These are phyloP conservation scores for Leishmania tropica DNA, from an alignment of 208 protist genomes.

Conservation along the genomic window DNA sequence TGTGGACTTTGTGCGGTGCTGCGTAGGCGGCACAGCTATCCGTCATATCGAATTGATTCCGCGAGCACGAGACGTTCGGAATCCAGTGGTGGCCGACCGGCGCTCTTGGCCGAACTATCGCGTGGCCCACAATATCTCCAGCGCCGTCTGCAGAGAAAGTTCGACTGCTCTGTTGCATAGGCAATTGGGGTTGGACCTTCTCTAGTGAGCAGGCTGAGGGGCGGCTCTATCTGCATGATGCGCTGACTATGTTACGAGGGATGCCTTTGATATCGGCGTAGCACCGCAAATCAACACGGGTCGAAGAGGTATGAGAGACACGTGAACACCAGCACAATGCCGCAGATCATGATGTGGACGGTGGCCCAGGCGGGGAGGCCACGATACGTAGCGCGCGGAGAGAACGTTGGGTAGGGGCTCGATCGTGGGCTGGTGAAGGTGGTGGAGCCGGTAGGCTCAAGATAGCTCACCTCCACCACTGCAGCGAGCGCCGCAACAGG, in stretches of 20 bases:
- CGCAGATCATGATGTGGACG: background rate
- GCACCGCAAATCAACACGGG: background rate
- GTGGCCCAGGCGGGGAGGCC: background rate
- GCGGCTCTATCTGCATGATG: background rate
- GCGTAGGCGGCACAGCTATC: background rate
- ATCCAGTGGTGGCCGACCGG: constrained; percentile 10
- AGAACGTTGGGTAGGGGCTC: background rate
- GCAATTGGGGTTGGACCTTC: background rate
- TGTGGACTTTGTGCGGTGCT: background rate
- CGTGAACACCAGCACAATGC: background rate
- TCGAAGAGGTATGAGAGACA: constrained; percentile 3
- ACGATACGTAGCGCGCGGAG: background rate
- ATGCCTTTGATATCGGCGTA: background rate
- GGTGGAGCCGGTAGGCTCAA: background rate
- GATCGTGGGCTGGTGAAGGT: background rate
- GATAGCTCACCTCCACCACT: background rate
- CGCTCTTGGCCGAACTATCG: background rate
- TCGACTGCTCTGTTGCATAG: background rate
- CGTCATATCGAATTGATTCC: background rate
- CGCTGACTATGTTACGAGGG: background rate
- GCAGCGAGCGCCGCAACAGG: background rate
- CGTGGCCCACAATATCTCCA: background rate
- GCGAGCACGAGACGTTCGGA: constrained; percentile 1
- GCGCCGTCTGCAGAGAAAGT: background rate
- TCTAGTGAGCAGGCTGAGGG: background rate